phyloP scores from a whole-genome alignment of 345 rosid genomes.

The Bruguiera gymnorhiza region DNA sequence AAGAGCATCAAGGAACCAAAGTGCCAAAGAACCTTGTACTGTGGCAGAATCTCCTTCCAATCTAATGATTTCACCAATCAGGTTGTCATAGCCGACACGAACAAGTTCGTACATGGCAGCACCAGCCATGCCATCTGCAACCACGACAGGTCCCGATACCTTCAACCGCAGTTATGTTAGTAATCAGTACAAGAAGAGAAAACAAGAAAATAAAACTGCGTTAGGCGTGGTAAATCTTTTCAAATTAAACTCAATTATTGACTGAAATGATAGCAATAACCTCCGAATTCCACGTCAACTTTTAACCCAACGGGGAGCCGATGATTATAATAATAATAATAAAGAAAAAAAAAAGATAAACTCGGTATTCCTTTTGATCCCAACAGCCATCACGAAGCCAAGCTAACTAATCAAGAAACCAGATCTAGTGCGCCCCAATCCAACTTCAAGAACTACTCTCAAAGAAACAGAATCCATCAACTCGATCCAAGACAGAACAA shows the following conservation, averaged over 20 bases:
- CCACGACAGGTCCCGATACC: conserved; percentile 99
- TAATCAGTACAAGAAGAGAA: not conserved
- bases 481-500: not conserved
- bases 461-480: not conserved
- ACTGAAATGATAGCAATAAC: not conserved
- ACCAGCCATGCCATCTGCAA: conserved; percentile 99
- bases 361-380: no score
- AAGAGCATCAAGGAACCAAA: not conserved
- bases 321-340: no score
- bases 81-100: conserved; percentile 93
- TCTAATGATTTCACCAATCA: conserved; percentile 95
- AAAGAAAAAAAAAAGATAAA: no score
- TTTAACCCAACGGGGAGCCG: no score
- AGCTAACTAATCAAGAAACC: no score
- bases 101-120: conserved; percentile 99
- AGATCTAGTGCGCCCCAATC: no score
- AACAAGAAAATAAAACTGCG: not conserved
- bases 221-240: not conserved
- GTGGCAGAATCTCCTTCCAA: conserved; percentile 99
- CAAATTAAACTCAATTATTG: not conserved
- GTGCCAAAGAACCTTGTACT: conserved; percentile 64
- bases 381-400: no score
- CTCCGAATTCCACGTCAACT: no score
- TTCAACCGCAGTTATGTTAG: conserved; percentile 21
- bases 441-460: no score